Percentiles rank a stretch among this genome's conserved stretches.
phyloP scores from a whole-genome alignment of 1,284 basidiomycete genomes.

The Fomitopsis schrenkii region DNA sequence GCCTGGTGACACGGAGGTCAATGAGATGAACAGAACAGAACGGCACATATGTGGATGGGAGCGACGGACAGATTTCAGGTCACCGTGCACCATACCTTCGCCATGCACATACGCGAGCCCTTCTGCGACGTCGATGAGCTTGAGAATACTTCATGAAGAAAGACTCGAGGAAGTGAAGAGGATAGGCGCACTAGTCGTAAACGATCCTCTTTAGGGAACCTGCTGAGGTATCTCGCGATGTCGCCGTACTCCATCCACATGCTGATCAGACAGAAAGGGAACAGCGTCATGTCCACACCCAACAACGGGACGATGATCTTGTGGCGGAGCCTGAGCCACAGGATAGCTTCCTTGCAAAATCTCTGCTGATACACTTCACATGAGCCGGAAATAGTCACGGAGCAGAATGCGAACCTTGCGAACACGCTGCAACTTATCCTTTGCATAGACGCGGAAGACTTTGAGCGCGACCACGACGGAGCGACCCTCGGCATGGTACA shows the following conservation, averaged over 20 bases:
- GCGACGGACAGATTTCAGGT: conserved; percentile 1
- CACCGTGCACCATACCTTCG: neutral
- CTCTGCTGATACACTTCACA: neutral
- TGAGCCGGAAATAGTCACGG: neutral
- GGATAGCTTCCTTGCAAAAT: conserved; percentile 3
- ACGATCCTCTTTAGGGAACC: neutral
- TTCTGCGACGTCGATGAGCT: conserved; percentile 1
- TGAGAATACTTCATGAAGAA: neutral
- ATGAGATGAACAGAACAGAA: neutral
- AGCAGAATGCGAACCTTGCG: neutral
- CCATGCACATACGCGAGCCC: conserved; percentile 1
- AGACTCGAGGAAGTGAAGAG: neutral
- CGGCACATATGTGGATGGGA: neutral
- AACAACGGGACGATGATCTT: conserved; percentile 3
- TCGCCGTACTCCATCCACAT: conserved; percentile 1
- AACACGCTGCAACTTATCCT: neutral
- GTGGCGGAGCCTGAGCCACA: conserved; percentile 3
- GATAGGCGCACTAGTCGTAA: neutral
- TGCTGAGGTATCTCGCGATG: neutral
- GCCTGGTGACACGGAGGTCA: neutral
- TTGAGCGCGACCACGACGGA: neutral
- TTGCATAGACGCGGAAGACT: neutral
- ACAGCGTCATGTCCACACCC: conserved; percentile 2
- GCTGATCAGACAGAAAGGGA: conserved; percentile 1
- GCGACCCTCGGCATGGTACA: neutral